Conservation (phyloP, 2,329 filamentous ascomycete species). For the Fusarium solani-melongenae region DNA sequence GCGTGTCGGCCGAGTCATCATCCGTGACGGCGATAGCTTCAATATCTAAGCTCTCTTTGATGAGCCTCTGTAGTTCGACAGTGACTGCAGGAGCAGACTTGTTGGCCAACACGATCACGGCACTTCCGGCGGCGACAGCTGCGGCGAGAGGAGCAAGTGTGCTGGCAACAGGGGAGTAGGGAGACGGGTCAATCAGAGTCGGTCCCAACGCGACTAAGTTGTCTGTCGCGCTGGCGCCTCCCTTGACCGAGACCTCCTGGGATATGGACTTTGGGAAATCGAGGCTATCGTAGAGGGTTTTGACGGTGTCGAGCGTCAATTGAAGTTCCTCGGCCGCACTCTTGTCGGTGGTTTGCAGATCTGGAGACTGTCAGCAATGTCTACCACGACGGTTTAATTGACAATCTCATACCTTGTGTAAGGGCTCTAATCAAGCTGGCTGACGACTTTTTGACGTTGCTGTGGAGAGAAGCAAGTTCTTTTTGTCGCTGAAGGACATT, state of each 20-base stretch:
- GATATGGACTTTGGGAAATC: not conserved
- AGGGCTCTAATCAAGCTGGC: not conserved
- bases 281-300: constrained; percentile 1
- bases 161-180: not conserved
- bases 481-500: constrained; percentile 13
- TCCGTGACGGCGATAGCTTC: not conserved
- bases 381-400: not conserved
- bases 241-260: not conserved
- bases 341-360: not conserved
- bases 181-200: constrained; percentile 1
- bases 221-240: not conserved
- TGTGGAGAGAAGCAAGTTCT: not conserved
- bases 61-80: not conserved
- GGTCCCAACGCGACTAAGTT: not conserved
- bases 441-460: not conserved
- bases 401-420: not conserved
- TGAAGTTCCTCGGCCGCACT: constrained; percentile 7
- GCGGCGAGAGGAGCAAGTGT: not conserved
- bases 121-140: not conserved
- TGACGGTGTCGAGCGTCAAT: constrained; percentile 1
- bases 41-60: not conserved
- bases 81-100: not conserved
- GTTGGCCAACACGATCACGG: not conserved
- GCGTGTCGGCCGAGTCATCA: not conserved
- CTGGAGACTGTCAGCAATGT: not conserved